Conservation (phyloP, 1,139 yeast genomes). For the Candida labiduridarum region DNA sequence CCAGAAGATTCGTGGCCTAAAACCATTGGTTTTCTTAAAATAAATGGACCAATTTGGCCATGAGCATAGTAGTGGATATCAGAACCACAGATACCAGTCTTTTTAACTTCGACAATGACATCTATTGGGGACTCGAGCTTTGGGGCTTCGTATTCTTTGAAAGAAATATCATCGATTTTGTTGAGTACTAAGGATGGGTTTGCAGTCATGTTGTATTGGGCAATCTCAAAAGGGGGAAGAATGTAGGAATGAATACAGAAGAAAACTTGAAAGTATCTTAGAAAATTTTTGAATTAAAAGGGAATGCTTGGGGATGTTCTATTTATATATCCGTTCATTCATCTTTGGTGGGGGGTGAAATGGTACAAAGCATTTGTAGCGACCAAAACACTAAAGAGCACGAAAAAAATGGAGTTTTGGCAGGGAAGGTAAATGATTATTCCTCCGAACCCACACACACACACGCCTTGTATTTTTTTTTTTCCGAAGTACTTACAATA, state of each 20-base stretch:
- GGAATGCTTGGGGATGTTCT: too few relatives aligned
- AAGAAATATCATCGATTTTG: conserved; percentile 61
- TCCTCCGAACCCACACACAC: not conserved
- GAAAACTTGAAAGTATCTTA: not conserved
- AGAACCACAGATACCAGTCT: conserved; percentile 87
- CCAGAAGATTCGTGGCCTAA: conserved; percentile 83
- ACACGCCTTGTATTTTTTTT: not conserved
- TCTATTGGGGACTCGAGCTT: conserved; percentile 60
- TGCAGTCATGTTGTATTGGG: conserved; percentile 18
- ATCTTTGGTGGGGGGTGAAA: not conserved
- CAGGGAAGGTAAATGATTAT: not conserved
- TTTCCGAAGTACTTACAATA: not conserved
- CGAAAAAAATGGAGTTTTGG: not conserved
- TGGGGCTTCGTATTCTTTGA: conserved; percentile 71
- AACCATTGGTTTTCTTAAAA: conserved; percentile 66
- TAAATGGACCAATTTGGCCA: conserved; percentile 76
- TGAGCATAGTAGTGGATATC: conserved; percentile 83
- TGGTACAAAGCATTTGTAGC: not conserved
- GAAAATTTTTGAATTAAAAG: too few relatives aligned
- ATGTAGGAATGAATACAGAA: not conserved
- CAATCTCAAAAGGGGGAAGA: too few relatives aligned
- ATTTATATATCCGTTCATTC: too few relatives aligned
- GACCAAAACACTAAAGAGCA: not conserved
- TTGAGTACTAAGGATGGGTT: conserved; percentile 75
- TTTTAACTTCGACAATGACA: conserved; percentile 72